Conservation (phyloP, 1,284 basidiomycete genomes). For the Trichosporon sp. region DNA sequence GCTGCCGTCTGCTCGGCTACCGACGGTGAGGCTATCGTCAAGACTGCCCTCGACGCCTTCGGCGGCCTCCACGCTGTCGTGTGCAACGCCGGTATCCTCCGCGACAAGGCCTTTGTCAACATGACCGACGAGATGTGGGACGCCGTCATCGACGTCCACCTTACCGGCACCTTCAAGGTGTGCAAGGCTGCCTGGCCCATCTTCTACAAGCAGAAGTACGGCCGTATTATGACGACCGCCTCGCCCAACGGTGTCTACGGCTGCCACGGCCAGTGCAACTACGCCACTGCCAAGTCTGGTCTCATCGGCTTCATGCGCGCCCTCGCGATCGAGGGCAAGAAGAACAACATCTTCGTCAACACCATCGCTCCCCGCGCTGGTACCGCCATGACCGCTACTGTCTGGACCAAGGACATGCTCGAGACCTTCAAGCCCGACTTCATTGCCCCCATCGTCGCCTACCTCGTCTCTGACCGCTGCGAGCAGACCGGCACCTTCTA, state of each 20-base stretch:
- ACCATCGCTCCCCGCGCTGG: constrained; percentile 84
- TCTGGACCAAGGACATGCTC: constrained; percentile 86
- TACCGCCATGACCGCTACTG: constrained; percentile 80
- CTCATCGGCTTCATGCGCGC: constrained; percentile 86
- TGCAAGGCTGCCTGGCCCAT: constrained; percentile 94
- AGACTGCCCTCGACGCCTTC: constrained; percentile 79
- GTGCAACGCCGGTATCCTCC: constrained; percentile 90
- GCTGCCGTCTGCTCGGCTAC: constrained; percentile 79
- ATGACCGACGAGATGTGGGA: constrained; percentile 95
- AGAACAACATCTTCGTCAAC: constrained; percentile 86
- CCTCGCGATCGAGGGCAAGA: constrained; percentile 84
- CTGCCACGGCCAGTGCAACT: constrained; percentile 86
- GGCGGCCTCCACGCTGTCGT: constrained; percentile 83
- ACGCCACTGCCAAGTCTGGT: constrained; percentile 90
- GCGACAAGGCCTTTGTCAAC: constrained; percentile 83
- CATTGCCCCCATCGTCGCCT: constrained; percentile 89
- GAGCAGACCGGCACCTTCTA: constrained; percentile 72
- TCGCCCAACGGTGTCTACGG: constrained; percentile 89
- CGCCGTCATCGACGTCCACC: constrained; percentile 78
- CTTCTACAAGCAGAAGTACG: constrained; percentile 95
- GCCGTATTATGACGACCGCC: constrained; percentile 88
- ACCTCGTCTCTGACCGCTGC: constrained; percentile 73
- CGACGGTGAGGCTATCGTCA: constrained; percentile 84
- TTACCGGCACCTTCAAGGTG: constrained; percentile 73
- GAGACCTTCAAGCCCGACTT: constrained; percentile 75